phyloP scores from a whole-genome alignment of 2,329 filamentous ascomycete species.

The Colletotrichum truncatum region DNA sequence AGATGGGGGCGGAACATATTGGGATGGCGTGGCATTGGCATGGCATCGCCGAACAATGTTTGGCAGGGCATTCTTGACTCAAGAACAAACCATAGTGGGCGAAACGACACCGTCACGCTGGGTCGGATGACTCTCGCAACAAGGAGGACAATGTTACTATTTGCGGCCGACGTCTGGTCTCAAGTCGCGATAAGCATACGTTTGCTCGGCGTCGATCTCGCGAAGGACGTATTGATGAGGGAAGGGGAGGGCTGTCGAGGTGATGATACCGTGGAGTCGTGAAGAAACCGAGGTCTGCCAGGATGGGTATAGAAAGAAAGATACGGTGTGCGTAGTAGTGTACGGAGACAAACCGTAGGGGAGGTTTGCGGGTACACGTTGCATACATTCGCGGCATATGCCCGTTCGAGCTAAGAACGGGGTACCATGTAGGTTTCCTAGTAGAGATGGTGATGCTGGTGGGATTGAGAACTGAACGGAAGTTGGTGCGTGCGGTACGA shows the following conservation, averaged over 20 bases:
- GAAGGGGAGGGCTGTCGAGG: not conserved
- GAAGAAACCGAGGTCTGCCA: slow-evolving; percentile 1
- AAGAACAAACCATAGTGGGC: slow-evolving; percentile 9
- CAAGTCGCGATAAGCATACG: slow-evolving; percentile 27
- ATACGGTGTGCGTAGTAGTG: no score
- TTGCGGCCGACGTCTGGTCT: slow-evolving; percentile 25
- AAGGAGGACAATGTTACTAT: slow-evolving; percentile 28
- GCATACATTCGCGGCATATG: slow-evolving; percentile 21
- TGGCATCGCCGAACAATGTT: slow-evolving; percentile 5
- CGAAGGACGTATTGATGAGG: slow-evolving; percentile 2
- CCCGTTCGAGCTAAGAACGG: slow-evolving; percentile 9
- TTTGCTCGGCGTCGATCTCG: slow-evolving; percentile 22
- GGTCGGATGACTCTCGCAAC: slow-evolving; percentile 17
- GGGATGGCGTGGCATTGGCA: slow-evolving; percentile 10
- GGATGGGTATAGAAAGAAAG: no score
- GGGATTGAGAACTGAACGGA: slow-evolving; percentile 3
- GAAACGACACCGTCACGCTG: slow-evolving; percentile 19
- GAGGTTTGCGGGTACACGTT: slow-evolving; percentile 6
- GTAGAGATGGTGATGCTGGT: not conserved
- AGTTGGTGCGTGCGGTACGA: not conserved
- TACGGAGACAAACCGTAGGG: not conserved
- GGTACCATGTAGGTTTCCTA: slow-evolving; percentile 12
- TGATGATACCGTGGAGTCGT: not conserved
- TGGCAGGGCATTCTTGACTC: slow-evolving; percentile 22
- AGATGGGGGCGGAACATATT: slow-evolving; percentile 11